Evolutionary conservation across 106 monocot genomes (phyloP), one percentile per base, ranked within the genome.

Genomic region (Allium cepa): DNA sequence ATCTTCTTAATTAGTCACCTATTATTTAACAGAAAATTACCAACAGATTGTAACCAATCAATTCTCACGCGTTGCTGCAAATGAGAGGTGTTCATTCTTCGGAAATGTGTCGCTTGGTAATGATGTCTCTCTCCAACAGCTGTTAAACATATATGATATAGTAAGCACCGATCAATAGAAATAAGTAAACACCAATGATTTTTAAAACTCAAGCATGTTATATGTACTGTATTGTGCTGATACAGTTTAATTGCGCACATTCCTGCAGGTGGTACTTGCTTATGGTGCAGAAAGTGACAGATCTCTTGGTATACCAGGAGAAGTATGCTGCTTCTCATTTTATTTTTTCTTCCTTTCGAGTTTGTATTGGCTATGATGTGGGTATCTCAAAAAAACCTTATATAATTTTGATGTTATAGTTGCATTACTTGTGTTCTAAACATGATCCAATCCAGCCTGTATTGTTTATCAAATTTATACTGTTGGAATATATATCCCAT

Each of bases 281-380:
- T 99, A 93, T 82, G 89, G 97, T 77, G 93, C 99, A 58, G 99
- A 99, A 79, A 99, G 93, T 87, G 99, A 99, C 68, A 78, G 79
- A 73, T 81, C 67, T 60, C 79, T 99, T 72, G 82, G 82, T 45
- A 72, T 99, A 45, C 84, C 85, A 64, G 92, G 92, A 28, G 92
- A 99, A 71, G 90, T 93, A 84, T 81, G 80, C 76, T 53, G 46
- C 13, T 60, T 66, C 46, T 4, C 13, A 17, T 49, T 14, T 46
- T 60, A 17, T 49, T 14, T 46, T 60, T 27, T 66, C 15, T 47
- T 60, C 36, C 15, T 60, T 36, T 4, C 5, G 36, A 36, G 36
- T 36, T 36, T 36, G 4, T 36, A 4, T 36, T 36, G 36, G 3
- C 36, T 5, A 36, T 36, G 36, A 36, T 0, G 36, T 36, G 36